A percentile compares a stretch with the other conserved stretches of the same genome.
phyloP scores from a whole-genome alignment of 352 stramenopile genomes.

The Phytophthora kernoviae region DNA sequence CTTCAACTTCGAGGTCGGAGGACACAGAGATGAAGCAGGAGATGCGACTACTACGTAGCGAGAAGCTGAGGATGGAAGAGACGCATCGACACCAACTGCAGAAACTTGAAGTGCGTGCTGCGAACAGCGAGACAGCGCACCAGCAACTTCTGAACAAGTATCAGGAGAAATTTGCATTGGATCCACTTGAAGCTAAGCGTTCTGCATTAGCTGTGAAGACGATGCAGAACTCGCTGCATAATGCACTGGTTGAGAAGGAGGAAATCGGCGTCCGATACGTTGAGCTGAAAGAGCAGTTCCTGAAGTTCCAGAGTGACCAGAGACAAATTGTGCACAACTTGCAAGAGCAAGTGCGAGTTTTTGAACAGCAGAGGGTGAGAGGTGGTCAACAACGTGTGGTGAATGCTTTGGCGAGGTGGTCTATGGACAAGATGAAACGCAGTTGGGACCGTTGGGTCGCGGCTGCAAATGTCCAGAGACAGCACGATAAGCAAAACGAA shows the following conservation, averaged over 20 bases:
- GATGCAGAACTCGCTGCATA: conserved; percentile 65
- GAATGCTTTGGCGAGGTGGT: conserved; percentile 36
- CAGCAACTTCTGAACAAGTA: conserved; percentile 56
- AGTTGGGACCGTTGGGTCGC: conserved; percentile 50
- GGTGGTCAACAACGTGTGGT: conserved; percentile 27
- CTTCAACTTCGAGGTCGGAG: conserved; percentile 13
- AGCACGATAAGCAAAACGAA: conserved; percentile 16
- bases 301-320: conserved; percentile 37
- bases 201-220: conserved; percentile 53
- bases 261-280: conserved; percentile 51
- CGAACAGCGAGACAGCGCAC: conserved; percentile 36
- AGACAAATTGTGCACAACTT: conserved; percentile 22
- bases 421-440: conserved; percentile 27
- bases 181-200: conserved; percentile 57
- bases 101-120: conserved; percentile 39
- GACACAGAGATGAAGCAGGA: conserved; percentile 45
- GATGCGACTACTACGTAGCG: conserved; percentile 50
- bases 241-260: conserved; percentile 68
- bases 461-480: conserved; percentile 7
- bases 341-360: conserved; percentile 16
- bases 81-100: conserved; percentile 36
- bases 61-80: conserved; percentile 52
- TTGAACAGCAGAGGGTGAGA: conserved; percentile 18
- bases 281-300: conserved; percentile 43
- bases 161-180: conserved; percentile 53